Percentiles rank a stretch among this genome's conserved stretches.
phyloP scores from a whole-genome alignment of 2,329 filamentous ascomycete species.

The Trichoderma citrinoviride region DNA sequence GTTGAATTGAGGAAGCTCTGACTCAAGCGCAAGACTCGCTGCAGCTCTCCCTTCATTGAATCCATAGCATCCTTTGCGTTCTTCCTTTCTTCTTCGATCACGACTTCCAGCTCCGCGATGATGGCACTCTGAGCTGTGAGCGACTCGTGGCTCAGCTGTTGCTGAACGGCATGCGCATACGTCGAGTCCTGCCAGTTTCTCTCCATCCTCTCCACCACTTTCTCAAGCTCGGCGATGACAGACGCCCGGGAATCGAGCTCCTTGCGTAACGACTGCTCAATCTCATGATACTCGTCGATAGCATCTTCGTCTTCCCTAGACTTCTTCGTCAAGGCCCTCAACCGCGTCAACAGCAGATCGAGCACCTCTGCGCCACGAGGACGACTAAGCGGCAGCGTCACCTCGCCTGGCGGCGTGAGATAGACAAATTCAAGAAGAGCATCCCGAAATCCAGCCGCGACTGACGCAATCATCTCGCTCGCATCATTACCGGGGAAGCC shows the following conservation, averaged over 20 bases:
- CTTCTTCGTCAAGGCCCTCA: constrained; percentile 49
- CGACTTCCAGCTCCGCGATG: constrained; percentile 44
- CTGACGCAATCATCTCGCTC: constrained; percentile 46
- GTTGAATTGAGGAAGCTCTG: constrained; percentile 42
- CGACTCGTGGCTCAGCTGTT: constrained; percentile 35
- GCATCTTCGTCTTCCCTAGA: constrained; percentile 49
- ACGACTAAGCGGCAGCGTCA: constrained; percentile 50
- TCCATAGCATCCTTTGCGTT: constrained; percentile 16
- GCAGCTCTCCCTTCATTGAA: constrained; percentile 51
- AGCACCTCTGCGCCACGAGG: constrained; percentile 56
- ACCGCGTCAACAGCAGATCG: constrained; percentile 50
- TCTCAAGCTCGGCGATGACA: constrained; percentile 46
- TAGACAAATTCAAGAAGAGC: constrained; percentile 62
- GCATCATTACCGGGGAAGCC: constrained; percentile 52
- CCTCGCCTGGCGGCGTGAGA: constrained; percentile 58
- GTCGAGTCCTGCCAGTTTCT: constrained; percentile 32
- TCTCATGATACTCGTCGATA: constrained; percentile 59
- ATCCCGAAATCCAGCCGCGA: constrained; percentile 51
- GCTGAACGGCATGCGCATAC: constrained; percentile 35
- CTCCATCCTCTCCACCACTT: constrained; percentile 50
- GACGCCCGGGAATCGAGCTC: constrained; percentile 52
- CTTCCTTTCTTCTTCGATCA: constrained; percentile 35
- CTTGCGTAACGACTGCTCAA: constrained; percentile 54
- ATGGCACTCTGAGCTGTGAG: constrained; percentile 38
- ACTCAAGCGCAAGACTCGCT: constrained; percentile 47